Base-by-base conservation (phyloP, 202 grass and related monocot species). In the Schoenoplectus tabernaemontani region DNA sequence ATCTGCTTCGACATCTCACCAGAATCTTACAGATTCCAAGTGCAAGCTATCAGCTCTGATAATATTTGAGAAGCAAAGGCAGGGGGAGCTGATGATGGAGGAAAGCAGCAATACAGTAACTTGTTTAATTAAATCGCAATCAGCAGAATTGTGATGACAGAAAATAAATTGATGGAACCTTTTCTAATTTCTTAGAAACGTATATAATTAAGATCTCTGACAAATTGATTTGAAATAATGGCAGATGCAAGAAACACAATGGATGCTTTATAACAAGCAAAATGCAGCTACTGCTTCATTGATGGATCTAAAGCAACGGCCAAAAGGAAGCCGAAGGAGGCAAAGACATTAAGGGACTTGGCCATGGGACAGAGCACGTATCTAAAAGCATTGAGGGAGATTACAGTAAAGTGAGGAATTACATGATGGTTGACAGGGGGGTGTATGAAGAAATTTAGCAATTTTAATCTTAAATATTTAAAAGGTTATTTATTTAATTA, bases 31-130 rank as follows among this genome's bases (percentile, higher is more conserved):
- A 78, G 54, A 26, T 85, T 85, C 79, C 50, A 82, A 81, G 87
- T 89, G 8, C 72, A 85, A 68, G 82, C 87, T 9, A 96, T 91
- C 85, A 88, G 85, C 69, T 63, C 85, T 9, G 89, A 92, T 76
- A 92, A 51, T 51, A 51, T 51, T 16, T 51, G 3, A 51, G 48
- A 51, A 51, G 48, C 48, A 51, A 51, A 51, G 48, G 15, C 48
- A 51, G 15, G 48, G 48, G 13, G 48, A 51, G 17, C 13, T 51
- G 48, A 51, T 15, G 1, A 51, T 16, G 48, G 48, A 51, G 48
- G 51, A 64, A 37, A 64, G 15, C 13, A 38, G 0, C 37, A 33
- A 2, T 16, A 5, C 30, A 37, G 60, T 13, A 5, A 32, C 13
- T 5, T 16, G 2, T 37, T 36, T 16, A 65, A 39, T 39, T 65